phyloP scores from a whole-genome alignment of 106 monocot genomes.

The Posidonia australis region DNA sequence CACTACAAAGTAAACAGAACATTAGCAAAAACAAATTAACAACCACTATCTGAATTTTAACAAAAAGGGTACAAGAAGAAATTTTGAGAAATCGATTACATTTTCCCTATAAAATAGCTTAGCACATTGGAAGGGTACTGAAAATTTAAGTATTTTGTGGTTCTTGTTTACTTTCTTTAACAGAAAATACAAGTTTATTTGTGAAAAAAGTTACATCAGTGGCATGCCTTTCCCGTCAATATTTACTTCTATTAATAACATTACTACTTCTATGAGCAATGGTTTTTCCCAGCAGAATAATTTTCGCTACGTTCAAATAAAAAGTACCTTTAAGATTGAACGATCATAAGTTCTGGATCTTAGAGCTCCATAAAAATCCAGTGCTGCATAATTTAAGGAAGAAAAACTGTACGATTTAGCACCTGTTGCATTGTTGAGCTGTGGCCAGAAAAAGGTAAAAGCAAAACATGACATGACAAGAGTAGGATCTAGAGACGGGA shows the following conservation, averaged over 20 bases:
- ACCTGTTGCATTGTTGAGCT: background rate
- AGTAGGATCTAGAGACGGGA: background rate
- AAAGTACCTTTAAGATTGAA: constrained; percentile 59
- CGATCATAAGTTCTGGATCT: constrained; percentile 80
- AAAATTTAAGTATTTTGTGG: too few relatives aligned
- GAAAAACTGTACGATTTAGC: background rate
- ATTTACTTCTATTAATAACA: too few relatives aligned
- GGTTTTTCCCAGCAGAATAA: background rate
- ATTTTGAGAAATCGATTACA: background rate
- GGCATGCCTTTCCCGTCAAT: too few relatives aligned
- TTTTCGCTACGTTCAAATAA: background rate
- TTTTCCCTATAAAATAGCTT: too few relatives aligned
- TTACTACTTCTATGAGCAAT: too few relatives aligned
- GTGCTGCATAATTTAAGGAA: constrained; percentile 35
- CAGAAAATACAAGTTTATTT: too few relatives aligned
- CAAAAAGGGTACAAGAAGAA: background rate
- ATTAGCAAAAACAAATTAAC: background rate
- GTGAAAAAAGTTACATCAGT: too few relatives aligned
- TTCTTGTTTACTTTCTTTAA: too few relatives aligned
- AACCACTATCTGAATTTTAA: too few relatives aligned
- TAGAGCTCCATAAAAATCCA: constrained; percentile 91
- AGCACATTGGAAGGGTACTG: too few relatives aligned
- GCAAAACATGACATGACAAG: background rate
- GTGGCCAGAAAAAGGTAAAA: background rate
- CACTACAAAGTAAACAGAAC: constrained; percentile 33